phyloP scores from a whole-genome alignment of 208 protist species.

The Acanthamoeba royreba region DNA sequence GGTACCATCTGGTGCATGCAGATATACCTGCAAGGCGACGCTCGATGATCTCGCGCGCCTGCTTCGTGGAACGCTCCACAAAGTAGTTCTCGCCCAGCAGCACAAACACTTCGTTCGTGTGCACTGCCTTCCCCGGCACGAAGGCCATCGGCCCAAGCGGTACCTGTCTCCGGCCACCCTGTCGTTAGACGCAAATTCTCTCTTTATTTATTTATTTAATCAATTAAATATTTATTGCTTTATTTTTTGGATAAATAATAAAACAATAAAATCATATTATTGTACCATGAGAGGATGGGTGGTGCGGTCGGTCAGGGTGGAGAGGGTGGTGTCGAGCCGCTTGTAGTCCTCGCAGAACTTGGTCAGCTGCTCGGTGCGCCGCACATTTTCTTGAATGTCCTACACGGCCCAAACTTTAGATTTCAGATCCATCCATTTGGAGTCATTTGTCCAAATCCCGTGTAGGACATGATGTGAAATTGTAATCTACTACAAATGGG shows the following conservation, averaged over 20 bases:
- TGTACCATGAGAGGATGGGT: constrained; percentile 15
- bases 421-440: background rate
- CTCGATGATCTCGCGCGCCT: constrained; percentile 51
- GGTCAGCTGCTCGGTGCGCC: background rate
- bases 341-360: background rate
- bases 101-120: constrained; percentile 70
- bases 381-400: background rate
- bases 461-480: too few relatives aligned
- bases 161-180: background rate
- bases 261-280: too few relatives aligned
- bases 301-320: background rate
- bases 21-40: constrained; percentile 17
- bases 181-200: too few relatives aligned
- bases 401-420: too few relatives aligned
- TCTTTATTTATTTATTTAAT: too few relatives aligned
- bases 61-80: constrained; percentile 55
- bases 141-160: constrained; percentile 59
- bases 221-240: too few relatives aligned
- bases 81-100: constrained; percentile 70
- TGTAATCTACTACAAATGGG: background rate
- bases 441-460: background rate
- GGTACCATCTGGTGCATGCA: background rate
- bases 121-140: constrained; percentile 52
- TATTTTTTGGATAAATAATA: too few relatives aligned
- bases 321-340: background rate